Base-by-base conservation (phyloP, 208 protist genomes). In the Acanthamoeba healyi region DNA sequence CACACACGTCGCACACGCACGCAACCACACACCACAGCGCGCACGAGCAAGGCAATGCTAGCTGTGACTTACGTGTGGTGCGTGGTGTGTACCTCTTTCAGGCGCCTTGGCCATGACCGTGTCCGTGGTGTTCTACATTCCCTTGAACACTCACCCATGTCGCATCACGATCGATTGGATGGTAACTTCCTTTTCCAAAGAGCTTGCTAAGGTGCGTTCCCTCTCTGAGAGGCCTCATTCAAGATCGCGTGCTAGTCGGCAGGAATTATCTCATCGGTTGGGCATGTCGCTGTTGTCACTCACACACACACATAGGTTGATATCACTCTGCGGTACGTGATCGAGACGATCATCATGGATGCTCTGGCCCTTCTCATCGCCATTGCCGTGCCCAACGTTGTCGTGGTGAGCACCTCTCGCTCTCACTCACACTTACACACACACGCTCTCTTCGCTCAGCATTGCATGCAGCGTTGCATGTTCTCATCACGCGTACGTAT, bases 111-210 rank as follows among this genome's bases (percentile, higher is more conserved):
- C 84, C 22, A 72, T 91, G 84, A 91, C 84, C 4, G 15, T 91
- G 10, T 91, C 84, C 6, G 58, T 91, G 17, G 84, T 91, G 34
- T 91, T 91, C 40, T 91, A 91, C n/a, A 91, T 91, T n/a, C 84
- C 84, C 42, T 24, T 91, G 84, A 91, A 91, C 84, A 91, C 84
- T 7, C 84, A 91, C 38, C 84, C 84, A 17, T 91, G 84, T 38
- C 49, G 84, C 12, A 91, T 91, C 58, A 91, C 84, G n/a, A 36
- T 91, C 15, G 84, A 91, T n/a, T 91, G 84, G 84, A 91, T 91
- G 84, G 19, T 70, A 0, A 86, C 77, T 10, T 51, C 72, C 72
- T 51, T 82, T n/a, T 42, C 26, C 40, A 82, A 49, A 42, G 26
- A 42, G 81, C 29, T 89, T 89, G 51, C 51, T n/a, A 56, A 89